phyloP scores from a whole-genome alignment of 2,329 filamentous ascomycete species.

The Colletotrichum trifolii region DNA sequence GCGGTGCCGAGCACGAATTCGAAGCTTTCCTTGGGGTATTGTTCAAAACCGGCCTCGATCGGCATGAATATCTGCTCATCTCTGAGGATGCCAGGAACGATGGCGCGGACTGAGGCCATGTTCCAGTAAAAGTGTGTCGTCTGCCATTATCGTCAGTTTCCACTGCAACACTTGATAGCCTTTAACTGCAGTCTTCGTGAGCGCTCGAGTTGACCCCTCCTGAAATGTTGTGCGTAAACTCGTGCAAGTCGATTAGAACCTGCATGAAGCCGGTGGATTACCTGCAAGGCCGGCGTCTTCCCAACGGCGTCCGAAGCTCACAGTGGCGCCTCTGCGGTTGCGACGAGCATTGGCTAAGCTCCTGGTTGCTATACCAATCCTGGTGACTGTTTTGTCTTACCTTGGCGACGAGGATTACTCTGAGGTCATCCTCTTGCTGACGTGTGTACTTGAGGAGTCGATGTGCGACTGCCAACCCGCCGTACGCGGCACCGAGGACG shows the following conservation, averaged over 20 bases:
- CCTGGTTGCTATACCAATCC: background rate
- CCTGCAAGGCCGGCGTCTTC: conserved; percentile 1
- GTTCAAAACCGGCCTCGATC: conserved; percentile 59
- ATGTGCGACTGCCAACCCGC: conserved; percentile 64
- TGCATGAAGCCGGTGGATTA: background rate
- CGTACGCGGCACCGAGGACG: conserved; percentile 65
- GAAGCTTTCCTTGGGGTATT: conserved; percentile 60
- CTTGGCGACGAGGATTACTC: conserved; percentile 67
- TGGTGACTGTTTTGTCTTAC: conserved; percentile 46
- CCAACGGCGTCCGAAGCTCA: conserved; percentile 25
- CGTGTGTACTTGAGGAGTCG: conserved; percentile 64
- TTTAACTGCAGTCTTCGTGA: too few species aligned
- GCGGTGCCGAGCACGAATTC: conserved; percentile 65
- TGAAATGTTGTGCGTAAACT: too few species aligned
- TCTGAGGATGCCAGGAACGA: conserved; percentile 60
- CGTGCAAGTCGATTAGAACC: too few species aligned
- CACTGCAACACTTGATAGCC: too few species aligned
- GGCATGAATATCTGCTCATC: conserved; percentile 63
- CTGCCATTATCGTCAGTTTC: conserved; percentile 44
- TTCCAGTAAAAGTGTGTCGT: conserved; percentile 71
- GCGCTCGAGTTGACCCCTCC: too few species aligned
- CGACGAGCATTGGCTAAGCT: background rate
- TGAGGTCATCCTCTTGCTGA: conserved; percentile 56
- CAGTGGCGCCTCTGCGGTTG: background rate
- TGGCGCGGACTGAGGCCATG: conserved; percentile 64